Evolutionary conservation across 2,329 filamentous ascomycete species (phyloP).

Genomic region (Arthrobotrys musiformis): DNA sequence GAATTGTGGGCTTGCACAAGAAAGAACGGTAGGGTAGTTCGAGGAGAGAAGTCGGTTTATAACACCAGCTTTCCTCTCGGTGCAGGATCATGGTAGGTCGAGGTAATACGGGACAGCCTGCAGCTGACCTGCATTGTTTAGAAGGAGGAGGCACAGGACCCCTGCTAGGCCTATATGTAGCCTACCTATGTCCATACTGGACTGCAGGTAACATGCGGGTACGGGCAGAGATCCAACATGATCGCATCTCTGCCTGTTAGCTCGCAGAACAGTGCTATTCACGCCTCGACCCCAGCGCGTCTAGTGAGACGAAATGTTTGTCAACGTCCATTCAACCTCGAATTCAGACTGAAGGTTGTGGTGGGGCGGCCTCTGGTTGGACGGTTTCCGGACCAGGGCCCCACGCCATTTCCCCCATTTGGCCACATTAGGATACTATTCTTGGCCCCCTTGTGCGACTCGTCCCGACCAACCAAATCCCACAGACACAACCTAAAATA

Average conservation of each 20-base stretch:
- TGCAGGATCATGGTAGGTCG: no score
- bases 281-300: slow-evolving; percentile 38
- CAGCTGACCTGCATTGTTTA: background rate
- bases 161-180: no score
- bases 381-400: slow-evolving; percentile 3
- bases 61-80: no score
- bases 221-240: background rate
- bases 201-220: no score
- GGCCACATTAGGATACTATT: slow-evolving; percentile 25
- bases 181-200: no score
- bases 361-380: slow-evolving; percentile 32
- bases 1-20: background rate
- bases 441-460: slow-evolving; percentile 47
- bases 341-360: background rate
- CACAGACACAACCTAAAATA: background rate
- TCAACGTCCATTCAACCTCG: background rate
- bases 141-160: no score
- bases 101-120: slow-evolving; percentile 4
- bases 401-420: background rate
- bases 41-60: slow-evolving; percentile 24
- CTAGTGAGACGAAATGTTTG: slow-evolving; percentile 38
- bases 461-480: slow-evolving; percentile 21
- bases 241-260: background rate
- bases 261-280: slow-evolving; percentile 1
- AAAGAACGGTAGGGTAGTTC: slow-evolving; percentile 7